A percentile compares a stretch with the other conserved stretches of the same genome.
Conservation (phyloP, 2,329 filamentous ascomycete species). For the Alternaria sp. region DNA sequence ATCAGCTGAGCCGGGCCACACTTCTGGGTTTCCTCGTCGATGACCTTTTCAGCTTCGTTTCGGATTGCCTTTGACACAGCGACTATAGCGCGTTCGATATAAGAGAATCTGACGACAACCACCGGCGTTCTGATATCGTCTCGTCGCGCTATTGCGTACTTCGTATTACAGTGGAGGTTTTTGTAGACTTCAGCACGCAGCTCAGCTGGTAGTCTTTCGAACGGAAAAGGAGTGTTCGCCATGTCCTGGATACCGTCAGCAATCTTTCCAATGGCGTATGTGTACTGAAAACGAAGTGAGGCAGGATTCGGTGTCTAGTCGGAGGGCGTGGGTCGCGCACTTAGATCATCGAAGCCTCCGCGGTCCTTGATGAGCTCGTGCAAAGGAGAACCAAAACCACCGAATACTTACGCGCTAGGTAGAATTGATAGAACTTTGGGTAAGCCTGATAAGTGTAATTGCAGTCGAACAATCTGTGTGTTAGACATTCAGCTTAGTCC, state of each 20-base stretch:
- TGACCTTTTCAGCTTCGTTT: background rate
- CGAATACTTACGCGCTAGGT: background rate
- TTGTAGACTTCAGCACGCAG: background rate
- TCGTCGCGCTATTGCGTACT: background rate
- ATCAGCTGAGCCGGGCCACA: background rate
- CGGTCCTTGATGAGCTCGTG: background rate
- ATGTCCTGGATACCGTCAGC: background rate
- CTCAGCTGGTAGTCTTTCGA: background rate
- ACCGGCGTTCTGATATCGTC: background rate
- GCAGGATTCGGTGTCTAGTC: background rate
- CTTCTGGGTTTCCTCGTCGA: background rate
- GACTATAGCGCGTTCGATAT: background rate
- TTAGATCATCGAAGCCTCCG: background rate
- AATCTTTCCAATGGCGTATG: background rate
- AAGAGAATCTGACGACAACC: background rate
- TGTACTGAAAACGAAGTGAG: background rate
- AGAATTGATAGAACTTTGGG: background rate
- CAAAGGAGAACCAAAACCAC: background rate
- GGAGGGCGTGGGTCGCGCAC: background rate
- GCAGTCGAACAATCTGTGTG: background rate
- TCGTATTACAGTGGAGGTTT: background rate
- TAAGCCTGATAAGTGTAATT: background rate
- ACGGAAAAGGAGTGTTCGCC: background rate
- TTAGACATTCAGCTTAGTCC: background rate
- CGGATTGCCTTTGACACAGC: background rate